These are phyloP conservation scores for Talaromyces albobiverticillius DNA, from an alignment of 2,329 filamentous ascomycete species.

Conservation along the genomic window DNA sequence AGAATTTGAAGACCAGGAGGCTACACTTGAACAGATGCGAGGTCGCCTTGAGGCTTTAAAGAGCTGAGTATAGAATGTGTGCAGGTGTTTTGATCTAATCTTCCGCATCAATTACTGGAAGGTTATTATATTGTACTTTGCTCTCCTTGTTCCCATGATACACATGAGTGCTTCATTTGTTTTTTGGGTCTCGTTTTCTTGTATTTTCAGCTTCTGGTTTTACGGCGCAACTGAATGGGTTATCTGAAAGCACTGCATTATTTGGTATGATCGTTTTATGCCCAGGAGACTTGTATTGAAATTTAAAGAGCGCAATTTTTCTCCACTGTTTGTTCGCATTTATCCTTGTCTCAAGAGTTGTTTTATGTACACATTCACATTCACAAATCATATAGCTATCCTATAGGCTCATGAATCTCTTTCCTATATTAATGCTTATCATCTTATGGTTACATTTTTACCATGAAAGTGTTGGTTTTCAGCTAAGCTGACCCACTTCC, in stretches of 20 bases:
- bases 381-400: too few relatives aligned
- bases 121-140: neutral
- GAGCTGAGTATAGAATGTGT: constrained; percentile 57
- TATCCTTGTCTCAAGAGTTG: too few relatives aligned
- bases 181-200: neutral
- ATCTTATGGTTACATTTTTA: too few relatives aligned
- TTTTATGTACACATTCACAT: too few relatives aligned
- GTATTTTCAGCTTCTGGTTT: neutral
- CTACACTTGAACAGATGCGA: constrained; percentile 91
- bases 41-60: constrained; percentile 85
- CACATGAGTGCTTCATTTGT: too few relatives aligned
- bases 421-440: too few relatives aligned
- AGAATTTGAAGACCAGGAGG: constrained; percentile 82
- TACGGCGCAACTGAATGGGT: neutral
- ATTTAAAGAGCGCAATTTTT: neutral
- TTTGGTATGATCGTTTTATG: neutral
- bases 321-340: neutral
- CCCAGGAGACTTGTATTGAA: neutral
- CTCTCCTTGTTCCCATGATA: neutral
- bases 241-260: neutral
- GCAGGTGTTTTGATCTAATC: too few relatives aligned
- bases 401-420: too few relatives aligned
- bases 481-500: too few relatives aligned
- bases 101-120: neutral
- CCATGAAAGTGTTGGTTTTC: too few relatives aligned